Percentiles rank a stretch among this genome's conserved stretches.
Evolutionary conservation across 805 yeast genomes (phyloP).

Genomic region (Teunomyces funiuensis): DNA sequence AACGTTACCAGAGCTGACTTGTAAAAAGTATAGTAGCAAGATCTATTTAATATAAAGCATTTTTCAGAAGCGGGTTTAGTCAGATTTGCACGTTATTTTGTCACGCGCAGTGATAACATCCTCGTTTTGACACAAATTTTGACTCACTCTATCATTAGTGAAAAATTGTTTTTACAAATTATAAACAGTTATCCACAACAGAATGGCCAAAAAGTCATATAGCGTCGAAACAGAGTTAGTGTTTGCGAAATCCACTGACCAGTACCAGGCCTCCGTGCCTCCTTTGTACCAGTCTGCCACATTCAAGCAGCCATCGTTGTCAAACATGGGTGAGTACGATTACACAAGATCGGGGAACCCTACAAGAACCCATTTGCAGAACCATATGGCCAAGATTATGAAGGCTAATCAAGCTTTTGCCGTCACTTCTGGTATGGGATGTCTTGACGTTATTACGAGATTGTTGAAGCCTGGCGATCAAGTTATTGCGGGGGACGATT

Average conservation of each 20-base stretch:
- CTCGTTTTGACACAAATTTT: no score
- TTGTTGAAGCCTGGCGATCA: slow-evolving; percentile 80
- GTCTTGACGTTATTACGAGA: slow-evolving; percentile 80
- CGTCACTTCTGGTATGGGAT: slow-evolving; percentile 91
- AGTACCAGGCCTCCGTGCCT: slow-evolving; percentile 75
- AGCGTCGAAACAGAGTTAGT: slow-evolving; percentile 72
- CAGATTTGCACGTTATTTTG: not conserved
- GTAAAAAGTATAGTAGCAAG: slow-evolving; percentile 23
- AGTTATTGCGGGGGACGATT: slow-evolving; percentile 91
- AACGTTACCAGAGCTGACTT: slow-evolving; percentile 73
- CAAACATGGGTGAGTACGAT: slow-evolving; percentile 69
- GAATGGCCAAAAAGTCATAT: slow-evolving; percentile 34
- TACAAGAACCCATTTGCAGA: slow-evolving; percentile 77
- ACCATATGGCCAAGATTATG: slow-evolving; percentile 76
- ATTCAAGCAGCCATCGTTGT: slow-evolving; percentile 73
- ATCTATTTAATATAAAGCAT: slow-evolving; percentile 3
- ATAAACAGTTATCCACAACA: not conserved
- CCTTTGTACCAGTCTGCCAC: slow-evolving; percentile 96
- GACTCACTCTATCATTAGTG: not conserved
- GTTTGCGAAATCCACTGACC: slow-evolving; percentile 58
- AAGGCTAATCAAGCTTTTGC: slow-evolving; percentile 75
- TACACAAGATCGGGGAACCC: slow-evolving; percentile 95
- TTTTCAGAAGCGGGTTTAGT: not conserved
- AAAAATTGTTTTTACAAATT: slow-evolving; percentile 1
- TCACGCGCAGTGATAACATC: slow-evolving; percentile 6